Evolutionary conservation across 306 rosid genomes (phyloP), one percentile per base, ranked within the genome.

Genomic region (Vigna reflexopilosa): DNA sequence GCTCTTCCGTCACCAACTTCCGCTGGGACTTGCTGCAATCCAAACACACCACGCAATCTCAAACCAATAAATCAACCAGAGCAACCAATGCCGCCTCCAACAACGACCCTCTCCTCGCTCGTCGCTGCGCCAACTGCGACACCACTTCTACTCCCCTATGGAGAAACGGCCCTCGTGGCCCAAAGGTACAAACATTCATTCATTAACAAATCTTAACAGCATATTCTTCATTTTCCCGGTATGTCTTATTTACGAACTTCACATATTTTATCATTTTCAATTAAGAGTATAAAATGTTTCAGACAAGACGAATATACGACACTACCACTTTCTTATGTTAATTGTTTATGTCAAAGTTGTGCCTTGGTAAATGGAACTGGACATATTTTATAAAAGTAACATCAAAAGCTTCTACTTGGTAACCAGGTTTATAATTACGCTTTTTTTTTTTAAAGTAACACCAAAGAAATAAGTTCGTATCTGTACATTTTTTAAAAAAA

Each of bases 101-200:
- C 77, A 70, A 52, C 32, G 98, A 96, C 32, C 75, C 99, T 30
- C 97, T 93, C 54, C 85, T 91, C 13, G 98, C 97, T 62, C 99
- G 98, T 64, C 97, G 98, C 7, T 96, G 99, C 32, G 99, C 99
- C 2, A 96, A 93, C 86, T 96, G 99, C 16, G 97, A 96, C 85
- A 93, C 99, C 79, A 96, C 98, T 75, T 96, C 99, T 9, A 96
- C 99, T 6, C 99, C 99, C 1, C 97, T 96, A 1, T 96, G 99
- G 99, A 86, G 99, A 62, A 96, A 96, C 57, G 99, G 99, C 24
- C 99, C 99, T 0, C 83, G 96, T 59, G 99, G 99, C 81, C 99
- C 99, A 0, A 96, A 96, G 98, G 99, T 95, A 14, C 6, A 50
- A n/a, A 9, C 47, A 32, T 10, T 12, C 3, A 14, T 9, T 36